Conservation (phyloP, 495 filamentous ascomycete genomes). For the Entonaema liquescens region DNA sequence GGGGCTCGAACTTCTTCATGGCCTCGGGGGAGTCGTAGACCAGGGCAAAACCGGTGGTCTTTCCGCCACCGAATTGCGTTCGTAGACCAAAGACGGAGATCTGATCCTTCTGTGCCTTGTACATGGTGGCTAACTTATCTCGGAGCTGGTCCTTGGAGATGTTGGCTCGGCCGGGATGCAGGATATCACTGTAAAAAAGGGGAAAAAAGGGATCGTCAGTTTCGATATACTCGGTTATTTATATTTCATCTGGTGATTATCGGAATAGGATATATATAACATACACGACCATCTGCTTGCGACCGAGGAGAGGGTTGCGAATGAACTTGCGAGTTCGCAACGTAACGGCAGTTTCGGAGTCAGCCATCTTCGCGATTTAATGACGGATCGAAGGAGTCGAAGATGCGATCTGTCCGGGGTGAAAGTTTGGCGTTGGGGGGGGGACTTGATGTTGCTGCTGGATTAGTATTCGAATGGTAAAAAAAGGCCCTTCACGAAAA, state of each 20-base stretch:
- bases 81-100: conserved; percentile 97
- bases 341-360: conserved; percentile 84
- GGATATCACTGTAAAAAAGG: conserved; percentile 83
- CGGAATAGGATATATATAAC: conserved; percentile 53
- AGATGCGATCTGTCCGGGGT: conserved; percentile 25
- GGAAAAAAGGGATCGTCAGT: conserved; percentile 22
- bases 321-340: conserved; percentile 99
- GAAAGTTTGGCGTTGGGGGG: conserved; percentile 18
- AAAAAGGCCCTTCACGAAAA: conserved; percentile 19
- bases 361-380: conserved; percentile 77
- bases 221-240: neutral
- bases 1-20: conserved; percentile 99
- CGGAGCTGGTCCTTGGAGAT: conserved; percentile 99
- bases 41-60: conserved; percentile 98
- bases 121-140: conserved; percentile 89
- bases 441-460: conserved; percentile 10
- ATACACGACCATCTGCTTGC: conserved; percentile 99
- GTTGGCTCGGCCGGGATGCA: conserved; percentile 97
- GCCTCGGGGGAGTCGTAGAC: conserved; percentile 97
- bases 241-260: too few relatives aligned
- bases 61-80: conserved; percentile 99
- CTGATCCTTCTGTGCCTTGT: conserved; percentile 97
- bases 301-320: conserved; percentile 96
- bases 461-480: conserved; percentile 8
- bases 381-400: conserved; percentile 26